These are phyloP conservation scores for Yamadazyma atlantica DNA, from an alignment of 1,139 yeast genomes.

Conservation along the genomic window DNA sequence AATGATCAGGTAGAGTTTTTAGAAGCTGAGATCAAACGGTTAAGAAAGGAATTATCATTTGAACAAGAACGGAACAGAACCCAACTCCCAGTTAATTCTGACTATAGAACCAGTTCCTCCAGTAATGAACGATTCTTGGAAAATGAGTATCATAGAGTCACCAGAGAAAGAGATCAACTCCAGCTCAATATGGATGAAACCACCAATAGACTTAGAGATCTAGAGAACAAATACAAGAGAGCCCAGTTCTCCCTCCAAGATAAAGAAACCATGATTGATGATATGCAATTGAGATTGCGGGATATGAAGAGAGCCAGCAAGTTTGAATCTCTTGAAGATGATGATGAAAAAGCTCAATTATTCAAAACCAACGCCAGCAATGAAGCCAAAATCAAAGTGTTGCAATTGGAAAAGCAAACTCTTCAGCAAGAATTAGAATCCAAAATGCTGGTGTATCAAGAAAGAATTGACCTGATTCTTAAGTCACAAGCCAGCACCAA, in stretches of 20 bases:
- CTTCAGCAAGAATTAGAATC: constrained; percentile 31
- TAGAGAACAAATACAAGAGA: constrained; percentile 23
- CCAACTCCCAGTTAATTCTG: constrained; percentile 3
- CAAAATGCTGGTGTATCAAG: constrained; percentile 27
- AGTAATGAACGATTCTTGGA: constrained; percentile 9
- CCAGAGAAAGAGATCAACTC: constrained; percentile 19
- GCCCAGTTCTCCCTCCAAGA: constrained; percentile 25
- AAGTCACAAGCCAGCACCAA: constrained; percentile 2
- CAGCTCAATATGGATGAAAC: constrained; percentile 13
- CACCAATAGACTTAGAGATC: constrained; percentile 18
- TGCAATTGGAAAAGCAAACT: constrained; percentile 36
- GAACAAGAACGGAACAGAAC: constrained; percentile 8
- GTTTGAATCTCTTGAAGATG: constrained; percentile 21
- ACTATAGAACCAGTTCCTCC: constrained; percentile 2
- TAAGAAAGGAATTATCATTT: constrained; percentile 38
- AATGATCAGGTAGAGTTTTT: constrained; percentile 13
- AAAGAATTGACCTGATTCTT: constrained; percentile 18
- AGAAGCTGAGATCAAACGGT: constrained; percentile 17
- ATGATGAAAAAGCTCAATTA: constrained; percentile 32
- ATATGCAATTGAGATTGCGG: constrained; percentile 25
- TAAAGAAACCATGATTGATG: constrained; percentile 33
- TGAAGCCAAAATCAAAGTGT: constrained; percentile 34
- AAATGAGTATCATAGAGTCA: constrained; percentile 17
- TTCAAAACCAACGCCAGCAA: constrained; percentile 29
- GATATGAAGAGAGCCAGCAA: constrained; percentile 26